Evolutionary conservation across 1,284 basidiomycete genomes (phyloP), one percentile per base, ranked within the genome.

Genomic region (Cystobasidiaceae sp.): DNA sequence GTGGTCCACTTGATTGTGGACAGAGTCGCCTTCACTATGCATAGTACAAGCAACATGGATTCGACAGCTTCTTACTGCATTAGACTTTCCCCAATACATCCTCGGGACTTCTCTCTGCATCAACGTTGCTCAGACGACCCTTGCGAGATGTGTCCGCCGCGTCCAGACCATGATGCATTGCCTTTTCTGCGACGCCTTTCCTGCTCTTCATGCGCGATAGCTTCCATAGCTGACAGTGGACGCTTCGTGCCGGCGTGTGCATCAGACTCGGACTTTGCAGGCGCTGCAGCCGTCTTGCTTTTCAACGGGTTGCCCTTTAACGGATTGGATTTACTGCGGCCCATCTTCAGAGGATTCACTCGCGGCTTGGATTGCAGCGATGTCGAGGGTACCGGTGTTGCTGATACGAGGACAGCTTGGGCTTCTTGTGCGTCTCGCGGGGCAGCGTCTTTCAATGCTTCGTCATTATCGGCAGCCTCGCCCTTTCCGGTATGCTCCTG

Each of bases 121-220:
- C 45, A n/a, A 39, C 37, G 11, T 11, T 11, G 11, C 11, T n/a
- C 37, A 39, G 11, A 39, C n/a, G 11, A 39, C 37, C 51, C 30
- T 25, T 54, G 23, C 15, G 23, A 27, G 13, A 23, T 32, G 32
- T 54, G 25, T 21, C 55, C 55, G 19, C 60, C 46, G 7, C 46
- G 27, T 23, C 49, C 60, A 23, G 34, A 45, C 28, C 51, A 34
- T 8, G 51, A 19, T 15, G 28, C 19, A n/a, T 57, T 41, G 34
- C 32, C 64, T 51, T 61, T 45, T 8, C 71, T 44, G 48, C 69
- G 60, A 77, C 91, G 91, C 72, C 89, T 81, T 75, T 90, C 88
- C 77, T 88, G 87, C 54, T 94, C 91, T 77, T 93, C 92, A 63
- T 85, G 74, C 67, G 93, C 91, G 65, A 94, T 78, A 68, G 83